A percentile compares a stretch with the other conserved stretches of the same genome.
Conservation (phyloP, 768 basidiomycete species). For the Calvatia gigantea region DNA sequence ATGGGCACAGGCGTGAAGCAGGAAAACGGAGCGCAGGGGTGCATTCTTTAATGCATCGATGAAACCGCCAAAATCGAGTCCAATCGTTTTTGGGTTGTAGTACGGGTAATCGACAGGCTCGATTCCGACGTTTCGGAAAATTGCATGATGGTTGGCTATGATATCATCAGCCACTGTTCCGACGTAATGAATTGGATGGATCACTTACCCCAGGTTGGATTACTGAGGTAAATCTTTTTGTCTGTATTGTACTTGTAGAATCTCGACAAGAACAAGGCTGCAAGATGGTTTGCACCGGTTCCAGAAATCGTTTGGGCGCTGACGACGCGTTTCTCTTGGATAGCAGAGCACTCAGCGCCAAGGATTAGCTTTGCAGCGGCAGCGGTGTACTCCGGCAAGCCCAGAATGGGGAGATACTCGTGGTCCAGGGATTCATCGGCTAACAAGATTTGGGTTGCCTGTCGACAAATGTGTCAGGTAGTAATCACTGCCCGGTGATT, state of each 20-base stretch:
- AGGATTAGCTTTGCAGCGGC: slow-evolving; percentile 83
- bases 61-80: slow-evolving; percentile 76
- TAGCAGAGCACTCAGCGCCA: slow-evolving; percentile 64
- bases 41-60: slow-evolving; percentile 57
- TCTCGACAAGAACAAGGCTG: slow-evolving; percentile 77
- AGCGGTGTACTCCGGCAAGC: slow-evolving; percentile 76
- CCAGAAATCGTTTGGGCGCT: slow-evolving; percentile 94
- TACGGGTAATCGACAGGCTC: slow-evolving; percentile 89
- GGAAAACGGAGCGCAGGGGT: slow-evolving; percentile 75
- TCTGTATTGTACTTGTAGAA: slow-evolving; percentile 75
- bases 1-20: slow-evolving; percentile 94
- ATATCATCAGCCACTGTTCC: slow-evolving; percentile 11
- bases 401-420: slow-evolving; percentile 91
- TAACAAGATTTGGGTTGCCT: slow-evolving; percentile 75
- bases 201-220: slow-evolving; percentile 89
- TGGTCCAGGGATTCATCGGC: slow-evolving; percentile 76
- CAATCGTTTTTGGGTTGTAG: slow-evolving; percentile 88
- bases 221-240: slow-evolving; percentile 78
- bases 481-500: neutral
- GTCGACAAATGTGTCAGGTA: neutral
- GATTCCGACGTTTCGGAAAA: slow-evolving; percentile 89
- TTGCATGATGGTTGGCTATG: slow-evolving; percentile 82
- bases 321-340: slow-evolving; percentile 67
- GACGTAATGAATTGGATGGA: neutral
- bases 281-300: slow-evolving; percentile 94